phyloP scores from a whole-genome alignment of 441 rosid genomes.

The Corymbia citriodora region DNA sequence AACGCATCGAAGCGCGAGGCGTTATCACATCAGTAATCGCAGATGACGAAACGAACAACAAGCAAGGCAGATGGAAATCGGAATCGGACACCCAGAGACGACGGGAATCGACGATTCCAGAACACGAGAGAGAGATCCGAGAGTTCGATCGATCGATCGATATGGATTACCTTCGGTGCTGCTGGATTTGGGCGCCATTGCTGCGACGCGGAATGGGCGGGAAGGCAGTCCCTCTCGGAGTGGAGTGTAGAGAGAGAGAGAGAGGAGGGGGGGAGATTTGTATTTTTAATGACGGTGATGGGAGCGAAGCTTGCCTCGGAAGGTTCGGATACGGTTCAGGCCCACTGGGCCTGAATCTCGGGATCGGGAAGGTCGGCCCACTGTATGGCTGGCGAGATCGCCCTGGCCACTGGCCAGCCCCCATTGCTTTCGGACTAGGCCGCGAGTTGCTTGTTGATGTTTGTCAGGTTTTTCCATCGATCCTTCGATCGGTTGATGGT shows the following conservation, averaged over 20 bases:
- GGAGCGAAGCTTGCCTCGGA: not conserved
- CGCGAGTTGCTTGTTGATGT: not conserved
- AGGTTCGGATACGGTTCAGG: not conserved
- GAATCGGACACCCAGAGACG: not conserved
- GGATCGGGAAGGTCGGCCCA: not conserved
- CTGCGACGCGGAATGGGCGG: constrained; percentile 23
- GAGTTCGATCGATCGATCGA: not conserved
- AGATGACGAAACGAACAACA: not conserved
- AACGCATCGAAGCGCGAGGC: not conserved
- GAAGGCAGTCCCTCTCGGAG: not conserved
- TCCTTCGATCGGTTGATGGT: not conserved
- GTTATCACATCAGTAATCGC: not conserved
- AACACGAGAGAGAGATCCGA: not conserved
- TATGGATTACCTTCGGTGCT: constrained; percentile 52
- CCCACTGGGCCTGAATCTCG: not conserved
- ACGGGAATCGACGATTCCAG: not conserved
- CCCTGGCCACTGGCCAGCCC: too few species aligned
- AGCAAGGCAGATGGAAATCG: not conserved
- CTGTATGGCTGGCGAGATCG: not conserved
- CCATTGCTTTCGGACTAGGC: not conserved
- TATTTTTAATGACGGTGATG: not conserved
- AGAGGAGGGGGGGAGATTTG: not conserved
- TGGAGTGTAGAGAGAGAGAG: not conserved
- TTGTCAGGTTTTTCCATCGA: not conserved
- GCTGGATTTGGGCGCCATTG: constrained; percentile 83